Base-by-base conservation (phyloP, 331 rosid species). In the Rhamnella rubrinervis region DNA sequence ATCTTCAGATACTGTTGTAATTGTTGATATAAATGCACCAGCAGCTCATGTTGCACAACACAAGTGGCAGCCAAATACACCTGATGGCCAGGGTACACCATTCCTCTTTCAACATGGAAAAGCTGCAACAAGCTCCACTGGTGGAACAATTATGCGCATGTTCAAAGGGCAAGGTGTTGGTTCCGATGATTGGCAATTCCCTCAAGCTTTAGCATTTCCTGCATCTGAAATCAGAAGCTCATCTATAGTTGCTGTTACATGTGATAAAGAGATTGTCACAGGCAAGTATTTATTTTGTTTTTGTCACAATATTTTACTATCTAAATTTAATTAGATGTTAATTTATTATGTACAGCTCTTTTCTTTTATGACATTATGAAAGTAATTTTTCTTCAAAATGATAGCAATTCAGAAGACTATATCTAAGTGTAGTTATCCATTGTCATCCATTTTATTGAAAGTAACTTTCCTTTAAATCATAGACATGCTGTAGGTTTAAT, bases 11-110 rank as follows among this genome's bases (percentile, higher is more conserved):
- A 77, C 81, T 75, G 84, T 95, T 51, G 88, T 87, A 62, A 82
- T 91, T 72, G 97, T 89, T 75, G 97, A 78, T 80, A 68, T 77
- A 71, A 86, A 89, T 75, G 97, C 96, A 47, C 99, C 99, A 62
- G 93, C 97, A 50, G 96, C 96, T 65, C 87, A 75, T 83, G 83
- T 95, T 68, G 99, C 97, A 49, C 95, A 81, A 76, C 97, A 95
- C 83, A 91, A 83, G 81, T 95, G 99, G 96, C 99, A 95, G 80
- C 96, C 99, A 52, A 91, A 95, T 80, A 91, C 99, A 47, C 97
- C 99, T 59, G 96, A 95, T 72, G 99, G 99, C 69, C 91, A 91
- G 75, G 99, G 97, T 70, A 72, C 90, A 80, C 99, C 99, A 56
- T 95, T 95, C 84, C 92, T 91, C 75, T 95, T 95, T 81, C 89